Evolutionary conservation across 2,329 filamentous ascomycete species (phyloP), one percentile per base, ranked within the genome.

Genomic region (Xylariales sp.): DNA sequence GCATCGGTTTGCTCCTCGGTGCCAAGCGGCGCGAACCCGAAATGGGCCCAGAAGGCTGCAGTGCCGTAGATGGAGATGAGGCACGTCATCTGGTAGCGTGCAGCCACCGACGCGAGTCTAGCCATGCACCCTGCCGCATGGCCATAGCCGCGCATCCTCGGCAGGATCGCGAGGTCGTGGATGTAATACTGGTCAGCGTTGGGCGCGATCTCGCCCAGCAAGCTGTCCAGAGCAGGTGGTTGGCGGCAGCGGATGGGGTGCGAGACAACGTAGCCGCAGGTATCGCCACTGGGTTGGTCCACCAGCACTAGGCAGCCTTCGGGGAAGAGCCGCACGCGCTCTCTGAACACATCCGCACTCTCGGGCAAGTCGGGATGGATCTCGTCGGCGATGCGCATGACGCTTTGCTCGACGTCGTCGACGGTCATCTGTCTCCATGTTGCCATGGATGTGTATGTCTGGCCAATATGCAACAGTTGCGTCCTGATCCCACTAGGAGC

Each of bases 61-160:
- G 58, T 63, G 6, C 55, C 55, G 35, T 65, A 62, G 6, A 64
- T 60, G 4, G 60, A 62, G 14, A 63, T 43, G 2, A 65, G 52
- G 27, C 52, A 57, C 1, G 50, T 53, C 3, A 44, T 54, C 10
- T 41, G 37, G 37, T 54, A 63, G 6, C 42, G 24, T 35, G 44
- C 28, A 11, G 53, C 54, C 6, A 58, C 37, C 0, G 15, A 34
- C 4, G 60, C 40, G 2, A 59, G 40, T 20, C 27, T 55, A 4
- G 40, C n/a, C 4, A 62, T 42, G 12, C 44, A 44, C 12, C 49
- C 40, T 1, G 35, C 37, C 5, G 58, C 61, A 7, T 45, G 41
- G 2, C 60, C 57, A 2, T 31, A 38, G 1, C 57, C 55, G 10
- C 59, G 55, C 4, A 50, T 41, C 13, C 25, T 31, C 1, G 52